Evolutionary conservation across 257 asterid species (phyloP).

Genomic region (Fraxinus americana): DNA sequence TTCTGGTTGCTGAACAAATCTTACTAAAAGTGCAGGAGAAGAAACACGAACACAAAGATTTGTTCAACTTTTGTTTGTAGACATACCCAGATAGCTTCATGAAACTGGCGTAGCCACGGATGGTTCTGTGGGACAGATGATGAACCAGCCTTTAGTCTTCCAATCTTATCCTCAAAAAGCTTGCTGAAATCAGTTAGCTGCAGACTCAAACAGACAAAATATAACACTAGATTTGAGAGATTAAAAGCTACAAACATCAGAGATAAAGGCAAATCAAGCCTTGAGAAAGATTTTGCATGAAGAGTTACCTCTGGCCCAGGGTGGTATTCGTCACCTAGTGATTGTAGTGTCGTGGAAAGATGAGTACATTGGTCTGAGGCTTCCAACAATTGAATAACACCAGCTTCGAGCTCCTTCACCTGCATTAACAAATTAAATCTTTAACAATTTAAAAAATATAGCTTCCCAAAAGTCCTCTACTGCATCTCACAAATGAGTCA

Average conservation of each 20-base stretch:
- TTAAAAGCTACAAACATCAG: constrained; percentile 20
- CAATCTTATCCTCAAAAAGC: constrained; percentile 65
- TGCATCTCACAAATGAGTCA: neutral
- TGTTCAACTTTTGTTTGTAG: neutral
- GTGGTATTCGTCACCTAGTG: constrained; percentile 58
- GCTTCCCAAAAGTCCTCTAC: neutral
- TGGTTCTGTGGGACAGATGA: constrained; percentile 53
- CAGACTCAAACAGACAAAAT: constrained; percentile 27
- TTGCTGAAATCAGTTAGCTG: constrained; percentile 78
- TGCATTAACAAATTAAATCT: constrained; percentile 30
- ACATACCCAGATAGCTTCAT: constrained; percentile 90
- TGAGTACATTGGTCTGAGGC: constrained; percentile 69
- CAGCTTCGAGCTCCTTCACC: constrained; percentile 86
- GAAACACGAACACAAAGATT: neutral
- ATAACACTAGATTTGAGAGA: neutral
- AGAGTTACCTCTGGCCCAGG: constrained; percentile 61
- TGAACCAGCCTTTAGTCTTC: constrained; percentile 44
- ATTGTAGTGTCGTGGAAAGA: constrained; percentile 67
- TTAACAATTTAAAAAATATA: constrained; percentile 2
- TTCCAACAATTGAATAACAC: constrained; percentile 52
- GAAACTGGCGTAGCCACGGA: constrained; percentile 66
- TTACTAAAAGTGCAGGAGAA: neutral
- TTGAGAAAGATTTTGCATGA: constrained; percentile 11
- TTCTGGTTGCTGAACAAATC: constrained; percentile 1
- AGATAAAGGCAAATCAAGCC: constrained; percentile 2